Evolutionary conservation across 805 yeast species (phyloP).

Genomic region (Starmerella powellii): DNA sequence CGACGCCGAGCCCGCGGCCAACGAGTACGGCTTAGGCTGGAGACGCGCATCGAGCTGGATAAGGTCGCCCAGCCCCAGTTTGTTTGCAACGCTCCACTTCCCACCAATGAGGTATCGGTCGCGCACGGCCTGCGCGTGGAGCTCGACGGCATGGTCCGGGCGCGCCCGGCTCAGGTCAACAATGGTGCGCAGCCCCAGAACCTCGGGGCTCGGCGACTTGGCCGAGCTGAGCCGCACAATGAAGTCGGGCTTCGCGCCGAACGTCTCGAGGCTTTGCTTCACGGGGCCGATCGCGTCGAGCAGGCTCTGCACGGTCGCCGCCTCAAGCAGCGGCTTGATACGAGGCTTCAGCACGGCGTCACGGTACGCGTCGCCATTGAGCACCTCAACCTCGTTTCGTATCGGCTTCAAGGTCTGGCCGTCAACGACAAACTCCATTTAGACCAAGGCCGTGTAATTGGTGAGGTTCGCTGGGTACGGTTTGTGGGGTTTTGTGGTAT

Average conservation of each 20-base stretch:
- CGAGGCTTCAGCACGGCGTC: conserved; percentile 24
- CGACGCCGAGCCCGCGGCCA: conserved; percentile 21
- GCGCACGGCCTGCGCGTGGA: conserved; percentile 11
- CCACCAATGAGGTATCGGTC: conserved; percentile 16
- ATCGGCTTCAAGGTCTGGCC: conserved; percentile 25
- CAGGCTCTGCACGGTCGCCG: conserved; percentile 21
- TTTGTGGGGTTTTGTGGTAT: not conserved
- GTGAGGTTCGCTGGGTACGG: not conserved
- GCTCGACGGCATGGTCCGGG: conserved; percentile 12
- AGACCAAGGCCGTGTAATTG: not conserved
- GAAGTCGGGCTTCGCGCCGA: conserved; percentile 19
- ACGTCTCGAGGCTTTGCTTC: conserved; percentile 17
- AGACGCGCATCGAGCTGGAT: conserved; percentile 10
- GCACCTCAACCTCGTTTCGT: conserved; percentile 24
- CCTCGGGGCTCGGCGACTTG: not conserved
- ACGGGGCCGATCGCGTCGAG: conserved; percentile 22
- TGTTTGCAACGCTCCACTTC: conserved; percentile 15
- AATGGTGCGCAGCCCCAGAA: conserved; percentile 11
- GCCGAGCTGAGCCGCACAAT: not conserved
- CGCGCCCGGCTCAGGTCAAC: conserved; percentile 15
- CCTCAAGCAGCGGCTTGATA: conserved; percentile 23
- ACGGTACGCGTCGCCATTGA: conserved; percentile 24
- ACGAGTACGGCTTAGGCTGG: conserved; percentile 19
- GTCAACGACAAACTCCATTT: conserved; percentile 19
- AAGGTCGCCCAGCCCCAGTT: conserved; percentile 22